These are phyloP conservation scores for Peronosclerospora sorghi DNA, from an alignment of 352 stramenopile species.

Conservation along the genomic window DNA sequence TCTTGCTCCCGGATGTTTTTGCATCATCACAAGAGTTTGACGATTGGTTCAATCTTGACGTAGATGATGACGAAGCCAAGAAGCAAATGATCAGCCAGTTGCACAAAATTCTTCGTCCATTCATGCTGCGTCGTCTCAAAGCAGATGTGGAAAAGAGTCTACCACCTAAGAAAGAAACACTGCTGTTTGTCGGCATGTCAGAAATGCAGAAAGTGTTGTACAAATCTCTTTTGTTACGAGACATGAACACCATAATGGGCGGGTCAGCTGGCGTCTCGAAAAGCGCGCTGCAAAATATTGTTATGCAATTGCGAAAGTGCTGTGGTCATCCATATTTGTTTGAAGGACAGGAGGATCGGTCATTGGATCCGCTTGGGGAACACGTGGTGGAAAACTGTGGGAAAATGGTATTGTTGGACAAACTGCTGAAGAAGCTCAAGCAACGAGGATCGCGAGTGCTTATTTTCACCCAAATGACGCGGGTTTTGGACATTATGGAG, in stretches of 20 bases:
- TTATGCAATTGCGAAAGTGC: slow-evolving; percentile 84
- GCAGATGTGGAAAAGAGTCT: slow-evolving; percentile 98
- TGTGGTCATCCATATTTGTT: slow-evolving; percentile 91
- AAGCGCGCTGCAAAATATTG: slow-evolving; percentile 77
- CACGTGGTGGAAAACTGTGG: slow-evolving; percentile 96
- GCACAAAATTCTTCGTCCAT: slow-evolving; percentile 87
- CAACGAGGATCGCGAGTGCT: slow-evolving; percentile 81
- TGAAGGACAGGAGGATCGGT: slow-evolving; percentile 91
- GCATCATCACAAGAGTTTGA: slow-evolving; percentile 79
- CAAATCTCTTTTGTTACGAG: slow-evolving; percentile 91
- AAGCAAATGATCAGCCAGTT: slow-evolving; percentile 85
- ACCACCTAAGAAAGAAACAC: slow-evolving; percentile 96
- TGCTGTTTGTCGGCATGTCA: slow-evolving; percentile 87
- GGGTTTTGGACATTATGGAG: slow-evolving; percentile 90
- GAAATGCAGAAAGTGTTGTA: slow-evolving; percentile 94
- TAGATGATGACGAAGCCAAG: slow-evolving; percentile 82
- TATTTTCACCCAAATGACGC: slow-evolving; percentile 92
- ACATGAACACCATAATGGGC: slow-evolving; percentile 88
- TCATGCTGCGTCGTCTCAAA: slow-evolving; percentile 96
- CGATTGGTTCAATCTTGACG: slow-evolving; percentile 84
- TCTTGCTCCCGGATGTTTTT: slow-evolving; percentile 91
- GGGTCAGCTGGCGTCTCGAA: slow-evolving; percentile 55
- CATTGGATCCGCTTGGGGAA: slow-evolving; percentile 90
- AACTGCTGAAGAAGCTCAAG: slow-evolving; percentile 83
- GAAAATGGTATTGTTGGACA: slow-evolving; percentile 96